phyloP scores from a whole-genome alignment of 257 asterid genomes.

The Solanum pimpinellifolium region DNA sequence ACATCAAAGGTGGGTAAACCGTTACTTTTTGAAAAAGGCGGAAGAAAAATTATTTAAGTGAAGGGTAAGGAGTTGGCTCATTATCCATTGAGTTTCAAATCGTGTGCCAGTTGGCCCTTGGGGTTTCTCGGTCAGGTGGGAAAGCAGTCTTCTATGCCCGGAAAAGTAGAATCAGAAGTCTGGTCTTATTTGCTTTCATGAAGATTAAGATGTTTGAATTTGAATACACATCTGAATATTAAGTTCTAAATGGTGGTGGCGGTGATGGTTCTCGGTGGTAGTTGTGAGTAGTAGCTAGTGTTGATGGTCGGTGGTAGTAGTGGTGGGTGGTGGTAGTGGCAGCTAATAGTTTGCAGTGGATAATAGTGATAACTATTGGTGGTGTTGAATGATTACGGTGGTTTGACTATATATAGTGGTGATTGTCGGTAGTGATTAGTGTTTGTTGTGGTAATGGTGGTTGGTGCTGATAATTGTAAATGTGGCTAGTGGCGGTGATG shows the following conservation, averaged over 20 bases:
- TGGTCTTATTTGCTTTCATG: background rate
- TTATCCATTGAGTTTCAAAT: background rate
- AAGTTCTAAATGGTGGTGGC: background rate
- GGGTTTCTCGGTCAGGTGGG: background rate
- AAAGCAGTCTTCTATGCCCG: background rate
- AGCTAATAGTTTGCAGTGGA: background rate
- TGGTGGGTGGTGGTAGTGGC: background rate
- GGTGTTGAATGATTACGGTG: background rate
- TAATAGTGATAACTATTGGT: background rate
- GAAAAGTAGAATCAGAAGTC: background rate
- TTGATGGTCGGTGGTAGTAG: background rate
- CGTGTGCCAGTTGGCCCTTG: background rate
- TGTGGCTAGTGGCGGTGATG: background rate
- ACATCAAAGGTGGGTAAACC: background rate
- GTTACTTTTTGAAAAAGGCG: background rate
- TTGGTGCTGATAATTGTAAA: background rate
- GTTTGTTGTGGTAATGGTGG: background rate
- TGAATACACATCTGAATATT: background rate
- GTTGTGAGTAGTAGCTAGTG: background rate
- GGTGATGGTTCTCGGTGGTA: background rate
- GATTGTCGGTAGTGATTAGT: background rate
- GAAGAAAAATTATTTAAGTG: background rate
- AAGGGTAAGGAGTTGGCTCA: background rate
- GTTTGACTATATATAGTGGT: background rate
- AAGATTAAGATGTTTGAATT: background rate